Percentiles rank a stretch among this genome's conserved stretches.
phyloP scores from a whole-genome alignment of 139 green algal species.

The Chlamydomonas eustigma region DNA sequence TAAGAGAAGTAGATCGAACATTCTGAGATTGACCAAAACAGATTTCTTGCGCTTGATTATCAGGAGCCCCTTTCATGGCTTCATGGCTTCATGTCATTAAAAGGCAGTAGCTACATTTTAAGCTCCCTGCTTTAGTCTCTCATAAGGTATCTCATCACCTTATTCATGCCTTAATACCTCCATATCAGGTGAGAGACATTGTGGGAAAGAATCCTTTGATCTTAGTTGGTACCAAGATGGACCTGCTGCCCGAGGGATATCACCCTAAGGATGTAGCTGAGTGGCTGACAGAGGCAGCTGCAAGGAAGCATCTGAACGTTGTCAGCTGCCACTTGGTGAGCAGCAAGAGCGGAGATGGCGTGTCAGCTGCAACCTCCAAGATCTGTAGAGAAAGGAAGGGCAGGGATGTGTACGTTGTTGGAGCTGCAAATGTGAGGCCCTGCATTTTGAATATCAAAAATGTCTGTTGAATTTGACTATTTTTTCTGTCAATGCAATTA shows the following conservation, averaged over 20 bases:
- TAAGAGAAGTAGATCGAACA: too few species aligned
- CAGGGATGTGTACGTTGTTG: constrained; percentile 91
- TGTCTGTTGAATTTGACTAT: too few species aligned
- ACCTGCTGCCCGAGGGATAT: constrained; percentile 78
- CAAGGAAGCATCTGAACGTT: constrained; percentile 62
- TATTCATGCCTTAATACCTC: too few species aligned
- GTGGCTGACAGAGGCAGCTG: constrained; percentile 67
- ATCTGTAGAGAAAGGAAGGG: constrained; percentile 70
- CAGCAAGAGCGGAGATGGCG: constrained; percentile 51
- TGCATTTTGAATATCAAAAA: too few species aligned
- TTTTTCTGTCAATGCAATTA: too few species aligned
- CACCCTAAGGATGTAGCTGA: constrained; percentile 45
- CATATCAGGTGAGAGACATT: constrained; percentile 74
- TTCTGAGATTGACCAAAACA: too few species aligned
- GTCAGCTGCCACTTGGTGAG: constrained; percentile 67
- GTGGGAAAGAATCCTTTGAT: constrained; percentile 91
- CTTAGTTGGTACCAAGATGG: constrained; percentile 89
- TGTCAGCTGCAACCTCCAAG: constrained; percentile 46
- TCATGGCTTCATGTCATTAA: too few species aligned
- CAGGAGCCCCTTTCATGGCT: too few species aligned
- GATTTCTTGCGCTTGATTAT: too few species aligned
- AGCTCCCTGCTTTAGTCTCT: too few species aligned
- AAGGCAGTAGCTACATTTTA: too few species aligned
- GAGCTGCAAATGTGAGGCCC: constrained; percentile 85
- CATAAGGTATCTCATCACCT: too few species aligned